Base-by-base conservation (phyloP, 192 early-diverging fungal genomes). In the Gaertneriomyces semiglobifer region DNA sequence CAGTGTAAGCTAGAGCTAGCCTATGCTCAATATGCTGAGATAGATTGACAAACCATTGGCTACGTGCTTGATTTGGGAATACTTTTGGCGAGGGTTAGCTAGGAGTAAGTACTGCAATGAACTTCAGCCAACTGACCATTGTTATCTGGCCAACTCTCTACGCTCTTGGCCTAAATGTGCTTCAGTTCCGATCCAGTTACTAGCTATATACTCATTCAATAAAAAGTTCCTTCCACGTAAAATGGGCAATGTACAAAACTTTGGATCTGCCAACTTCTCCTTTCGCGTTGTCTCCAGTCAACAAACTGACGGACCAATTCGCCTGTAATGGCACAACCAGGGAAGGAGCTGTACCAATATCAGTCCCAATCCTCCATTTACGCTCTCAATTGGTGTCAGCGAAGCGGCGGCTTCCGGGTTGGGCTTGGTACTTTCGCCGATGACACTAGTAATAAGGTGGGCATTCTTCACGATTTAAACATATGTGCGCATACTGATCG, bases 381-480 rank as follows among this genome's bases (percentile, higher is more conserved):
- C 74, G 92, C 86, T 2, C 82, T 96, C 44, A 87, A 91, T 65
- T 98, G 95, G 95, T 88, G 77, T 18, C 86, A 90, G 60, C 78
- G 78, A 50, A 85, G 81, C 7, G 81, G 77, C 63, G 72, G 88
- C 53, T 94, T 94, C 70, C 79, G 93, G 56, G 78, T 98, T 52
- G 93, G 90, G 3, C 70, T 94, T 38, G 88, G 93, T 5, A 67
- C 58, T 54, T 80, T 75, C 52, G 41, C 67, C 14, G 60, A 77
- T 44, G 70, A 80, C n/a, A 19, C 61, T 4, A 11, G 46, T 12
- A 79, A 79, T 53, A 77, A 79, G 74, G 74, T 77, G 4, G n/a
- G 60, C 16, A 14, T 11, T 7, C 6, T 50, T 9, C 11, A 20
- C 40, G 5, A 44, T 33, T 0, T 3, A 57, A 11, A 20, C 16